Conservation (phyloP, 768 basidiomycete genomes). For the Trametes cingulata region DNA sequence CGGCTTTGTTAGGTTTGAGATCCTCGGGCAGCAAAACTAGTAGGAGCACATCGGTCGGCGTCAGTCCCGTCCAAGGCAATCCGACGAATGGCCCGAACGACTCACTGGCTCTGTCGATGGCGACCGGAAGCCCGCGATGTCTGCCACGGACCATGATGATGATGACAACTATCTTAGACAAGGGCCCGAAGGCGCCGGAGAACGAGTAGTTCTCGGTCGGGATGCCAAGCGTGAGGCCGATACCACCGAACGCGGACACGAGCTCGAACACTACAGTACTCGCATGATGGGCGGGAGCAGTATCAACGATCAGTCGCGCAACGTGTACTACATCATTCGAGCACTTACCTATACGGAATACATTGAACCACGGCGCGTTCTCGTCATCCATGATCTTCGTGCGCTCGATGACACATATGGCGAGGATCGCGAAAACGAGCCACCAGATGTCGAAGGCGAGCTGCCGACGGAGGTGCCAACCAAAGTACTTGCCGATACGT, state of each 20-base stretch:
- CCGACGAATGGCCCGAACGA: conserved; percentile 17
- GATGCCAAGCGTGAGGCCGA: conserved; percentile 70
- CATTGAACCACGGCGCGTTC: conserved; percentile 60
- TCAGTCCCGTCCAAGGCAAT: not conserved
- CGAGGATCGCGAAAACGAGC: conserved; percentile 72
- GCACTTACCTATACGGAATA: conserved; percentile 42
- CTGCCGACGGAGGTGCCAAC: conserved; percentile 67
- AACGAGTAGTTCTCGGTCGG: conserved; percentile 63
- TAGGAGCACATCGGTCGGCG: not conserved
- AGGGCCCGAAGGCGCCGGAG: conserved; percentile 55
- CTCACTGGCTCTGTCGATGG: conserved; percentile 63
- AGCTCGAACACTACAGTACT: conserved; percentile 62
- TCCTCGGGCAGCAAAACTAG: conserved; percentile 24
- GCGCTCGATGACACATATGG: conserved; percentile 71
- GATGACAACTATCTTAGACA: conserved; percentile 73
- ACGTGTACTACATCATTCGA: too few relatives aligned
- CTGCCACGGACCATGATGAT: conserved; percentile 79
- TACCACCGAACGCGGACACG: conserved; percentile 66
- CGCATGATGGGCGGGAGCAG: not conserved
- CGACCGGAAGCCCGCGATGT: conserved; percentile 70
- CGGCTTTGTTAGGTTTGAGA: conserved; percentile 9
- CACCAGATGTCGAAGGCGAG: conserved; percentile 79
- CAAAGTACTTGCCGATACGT: conserved; percentile 44
- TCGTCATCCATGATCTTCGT: conserved; percentile 53
- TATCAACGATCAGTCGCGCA: not conserved